Evolutionary conservation across 495 filamentous ascomycete species (phyloP).

Genomic region (Penicillium salamii): DNA sequence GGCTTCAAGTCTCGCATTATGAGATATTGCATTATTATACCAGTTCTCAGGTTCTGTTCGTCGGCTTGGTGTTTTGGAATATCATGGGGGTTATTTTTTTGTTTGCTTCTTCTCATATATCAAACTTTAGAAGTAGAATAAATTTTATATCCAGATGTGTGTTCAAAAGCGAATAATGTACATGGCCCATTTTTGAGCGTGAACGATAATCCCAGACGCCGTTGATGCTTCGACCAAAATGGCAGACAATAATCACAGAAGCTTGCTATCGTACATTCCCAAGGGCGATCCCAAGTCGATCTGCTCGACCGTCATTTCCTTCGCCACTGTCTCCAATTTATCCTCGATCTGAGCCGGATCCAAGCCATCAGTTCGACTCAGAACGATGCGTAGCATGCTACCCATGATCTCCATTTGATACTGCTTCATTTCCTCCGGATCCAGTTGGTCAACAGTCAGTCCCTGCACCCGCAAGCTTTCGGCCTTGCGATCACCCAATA

Average conservation of each 20-base stretch:
- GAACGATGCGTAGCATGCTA: conserved; percentile 48
- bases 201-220: background rate
- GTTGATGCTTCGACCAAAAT: background rate
- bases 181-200: background rate
- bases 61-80: too few species aligned
- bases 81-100: too few species aligned
- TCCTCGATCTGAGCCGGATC: conserved; percentile 36
- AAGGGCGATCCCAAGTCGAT: conserved; percentile 32
- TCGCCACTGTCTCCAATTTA: conserved; percentile 44
- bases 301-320: conserved; percentile 52
- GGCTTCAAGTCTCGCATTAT: background rate
- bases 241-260: conserved; percentile 15
- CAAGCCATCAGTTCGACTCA: conserved; percentile 40
- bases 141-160: background rate
- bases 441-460: conserved; percentile 34
- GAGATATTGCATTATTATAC: conserved; percentile 2
- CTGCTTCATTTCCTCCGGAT: conserved; percentile 39
- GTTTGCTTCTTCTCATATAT: too few species aligned
- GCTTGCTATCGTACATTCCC: conserved; percentile 29
- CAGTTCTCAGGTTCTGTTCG: background rate
- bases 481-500: conserved; percentile 37
- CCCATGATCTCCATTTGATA: conserved; percentile 51
- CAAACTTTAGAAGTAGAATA: too few species aligned
- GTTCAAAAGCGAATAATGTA: conserved; percentile 2
- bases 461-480: conserved; percentile 35